Evolutionary conservation across 202 grass and related monocot species (phyloP), one percentile per base, ranked within the genome.

Genomic region (Setaria italica): DNA sequence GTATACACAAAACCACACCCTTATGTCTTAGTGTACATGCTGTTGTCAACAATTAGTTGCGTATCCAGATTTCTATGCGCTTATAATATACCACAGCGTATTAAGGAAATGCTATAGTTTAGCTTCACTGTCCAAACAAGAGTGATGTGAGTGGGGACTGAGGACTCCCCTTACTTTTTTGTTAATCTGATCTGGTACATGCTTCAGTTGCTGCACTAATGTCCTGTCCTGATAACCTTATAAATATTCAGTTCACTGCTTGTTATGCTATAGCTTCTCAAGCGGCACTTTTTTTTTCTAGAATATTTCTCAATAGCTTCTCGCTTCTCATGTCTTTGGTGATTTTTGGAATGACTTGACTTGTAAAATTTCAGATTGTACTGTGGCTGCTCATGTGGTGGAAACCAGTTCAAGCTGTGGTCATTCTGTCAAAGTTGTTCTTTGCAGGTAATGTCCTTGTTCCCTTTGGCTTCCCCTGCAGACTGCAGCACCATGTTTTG

Each of bases 391-490:
- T 90, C 47, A 89, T 95, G 51, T 97, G 92, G 95, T 97, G 91
- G 95, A 97, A 95, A 69, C 95, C 95, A 64, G 85, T 97, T 50
- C 91, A 53, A 46, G 46, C 90, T 34, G 63, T 95, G 58, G 48
- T 95, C 86, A 80, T 95, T 56, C 80, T 95, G 46, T 92, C 95
- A 29, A 97, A 97, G 90, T 90, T 97, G 84, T 97, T 97, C 80
- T 92, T 97, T 85, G 95, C 92, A 91, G 92, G 95, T 97, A 72
- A 80, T 15, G 60, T 85, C 10, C 69, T 59, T 85, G 6, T 74
- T 79, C 62, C 33, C 15, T 85, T 88, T 29, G 51, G 41, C 19
- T 62, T 82, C 60, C 88, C 11, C 59, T 33, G 60, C 41, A 80
- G 48, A 51, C 17, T 50, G 69, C 33, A 62, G 43, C 49, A 12